A percentile compares a stretch with the other conserved stretches of the same genome.
Evolutionary conservation across 257 asterid genomes (phyloP).

Genomic region (Nicotiana noctiflora): DNA sequence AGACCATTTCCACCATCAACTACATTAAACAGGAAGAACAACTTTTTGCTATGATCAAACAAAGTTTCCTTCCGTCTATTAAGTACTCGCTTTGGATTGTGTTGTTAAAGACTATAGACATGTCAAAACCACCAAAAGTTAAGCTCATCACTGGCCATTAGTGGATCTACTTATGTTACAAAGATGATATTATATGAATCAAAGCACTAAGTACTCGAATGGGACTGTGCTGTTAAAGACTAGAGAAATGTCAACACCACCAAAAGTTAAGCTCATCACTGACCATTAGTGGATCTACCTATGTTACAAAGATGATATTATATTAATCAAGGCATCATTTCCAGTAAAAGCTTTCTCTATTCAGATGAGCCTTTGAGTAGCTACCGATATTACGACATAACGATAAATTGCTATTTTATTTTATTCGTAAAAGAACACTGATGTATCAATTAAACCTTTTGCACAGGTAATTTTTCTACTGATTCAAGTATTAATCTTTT

Average conservation of each 20-base stretch:
- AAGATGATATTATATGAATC: neutral
- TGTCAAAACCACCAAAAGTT: neutral
- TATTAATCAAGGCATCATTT: neutral
- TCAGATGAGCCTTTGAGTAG: neutral
- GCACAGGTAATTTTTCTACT: neutral
- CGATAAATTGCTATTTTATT: neutral
- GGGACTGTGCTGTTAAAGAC: neutral
- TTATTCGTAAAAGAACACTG: neutral
- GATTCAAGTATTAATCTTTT: neutral
- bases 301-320: neutral
- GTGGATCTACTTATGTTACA: neutral
- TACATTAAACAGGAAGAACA: neutral
- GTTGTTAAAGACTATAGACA: neutral
- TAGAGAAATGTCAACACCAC: neutral
- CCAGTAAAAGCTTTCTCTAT: neutral
- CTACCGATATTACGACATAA: neutral
- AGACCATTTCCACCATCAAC: neutral
- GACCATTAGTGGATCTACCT: neutral
- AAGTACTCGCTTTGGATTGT: neutral
- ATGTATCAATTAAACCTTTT: neutral
- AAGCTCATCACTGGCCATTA: neutral
- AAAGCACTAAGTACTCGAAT: neutral
- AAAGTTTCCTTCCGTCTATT: neutral
- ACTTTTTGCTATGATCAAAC: neutral
- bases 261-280: neutral